Evolutionary conservation across 805 yeast genomes (phyloP), one percentile per base, ranked within the genome.

Genomic region (Myxozyma monticola): DNA sequence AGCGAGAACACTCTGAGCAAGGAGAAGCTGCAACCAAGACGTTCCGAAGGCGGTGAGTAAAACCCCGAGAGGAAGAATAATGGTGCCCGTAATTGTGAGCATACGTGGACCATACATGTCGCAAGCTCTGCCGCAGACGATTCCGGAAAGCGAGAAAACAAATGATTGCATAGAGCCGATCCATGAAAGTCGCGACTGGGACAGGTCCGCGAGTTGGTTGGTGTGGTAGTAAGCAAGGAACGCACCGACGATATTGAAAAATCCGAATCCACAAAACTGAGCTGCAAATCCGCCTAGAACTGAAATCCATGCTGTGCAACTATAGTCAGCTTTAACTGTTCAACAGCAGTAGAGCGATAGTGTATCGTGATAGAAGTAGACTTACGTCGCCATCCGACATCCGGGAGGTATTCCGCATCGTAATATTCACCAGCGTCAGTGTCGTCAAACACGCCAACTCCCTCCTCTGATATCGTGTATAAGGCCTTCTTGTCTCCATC

Each of bases 231-330:
- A 49, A n/a, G 36, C 28, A n/a, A 45, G 36, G 24, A 49, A 49
- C 31, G 34, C 52, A 25, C 54, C 54, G 34, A 41, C 39, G n/a
- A 41, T 37, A 21, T 47, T 47, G 2, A 47, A 29, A 26, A 84
- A 58, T 1, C 93, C 93, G 62, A 84, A 78, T 1, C 78, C 72
- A 41, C 78, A 75, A 4, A 78, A 62, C 48, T 80, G 67, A 2
- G 87, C 86, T 20, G 78, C 64, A 56, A 79, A 78, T 0, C 82
- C 74, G 1, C 84, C 84, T 9, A 77, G 46, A 1, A 76, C 64
- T 0, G 80, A 78, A 4, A 75, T 71, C 63, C 81, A 69, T 14
- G 45, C n/a, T n/a, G n/a, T n/a, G n/a, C n/a, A n/a, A n/a, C 45
- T 42, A 33, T 12, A 9, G 3, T 8, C 17, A 9, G 17, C 4